phyloP scores from a whole-genome alignment of 352 stramenopile genomes.

The Blastocystis sp. region DNA sequence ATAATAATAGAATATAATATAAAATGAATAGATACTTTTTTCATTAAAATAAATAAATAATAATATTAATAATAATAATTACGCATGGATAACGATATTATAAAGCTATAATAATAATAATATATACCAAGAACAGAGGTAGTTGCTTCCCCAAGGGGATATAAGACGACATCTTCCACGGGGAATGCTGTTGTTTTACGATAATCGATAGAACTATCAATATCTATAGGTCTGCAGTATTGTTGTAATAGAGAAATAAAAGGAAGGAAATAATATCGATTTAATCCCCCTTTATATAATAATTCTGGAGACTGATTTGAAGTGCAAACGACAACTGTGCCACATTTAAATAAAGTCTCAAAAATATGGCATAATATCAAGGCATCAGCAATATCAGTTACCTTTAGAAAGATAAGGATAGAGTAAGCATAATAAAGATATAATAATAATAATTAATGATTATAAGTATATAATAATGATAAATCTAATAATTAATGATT shows the following conservation, averaged over 20 bases:
- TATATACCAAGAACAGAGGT: constrained; percentile 4
- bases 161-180: constrained; percentile 25
- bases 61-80: too few species aligned
- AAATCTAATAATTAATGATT: too few species aligned
- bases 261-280: constrained; percentile 79
- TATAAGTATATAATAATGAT: too few species aligned
- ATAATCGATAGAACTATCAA: constrained; percentile 15
- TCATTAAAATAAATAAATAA: too few species aligned
- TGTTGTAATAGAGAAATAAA: constrained; percentile 71
- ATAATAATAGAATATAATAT: too few species aligned
- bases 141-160: constrained; percentile 8
- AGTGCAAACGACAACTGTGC: constrained; percentile 76
- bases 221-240: constrained; percentile 26
- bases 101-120: too few species aligned
- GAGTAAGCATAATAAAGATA: too few species aligned
- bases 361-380: constrained; percentile 84
- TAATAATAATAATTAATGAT: too few species aligned
- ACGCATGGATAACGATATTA: too few species aligned
- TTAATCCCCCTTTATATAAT: constrained; percentile 78
- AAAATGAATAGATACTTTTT: too few species aligned
- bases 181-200: constrained; percentile 12
- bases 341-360: constrained; percentile 59
- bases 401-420: too few species aligned
- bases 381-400: constrained; percentile 86
- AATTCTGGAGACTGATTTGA: constrained; percentile 72